Conservation (phyloP, 805 yeast species). For the Pichia pseudocactophila region DNA sequence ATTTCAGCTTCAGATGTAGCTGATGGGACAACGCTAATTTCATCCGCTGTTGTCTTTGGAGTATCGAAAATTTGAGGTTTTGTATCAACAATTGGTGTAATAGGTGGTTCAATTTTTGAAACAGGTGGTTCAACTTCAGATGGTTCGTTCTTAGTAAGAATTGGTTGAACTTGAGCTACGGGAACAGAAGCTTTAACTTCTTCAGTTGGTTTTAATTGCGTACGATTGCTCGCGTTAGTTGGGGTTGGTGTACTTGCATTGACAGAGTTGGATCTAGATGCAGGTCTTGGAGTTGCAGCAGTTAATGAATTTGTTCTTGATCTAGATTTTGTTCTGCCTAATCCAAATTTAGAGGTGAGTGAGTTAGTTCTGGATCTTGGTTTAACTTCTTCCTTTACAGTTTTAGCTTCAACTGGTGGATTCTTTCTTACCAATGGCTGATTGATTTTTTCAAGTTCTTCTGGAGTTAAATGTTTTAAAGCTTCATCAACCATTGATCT, state of each 20-base stretch:
- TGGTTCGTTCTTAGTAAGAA: too few relatives aligned
- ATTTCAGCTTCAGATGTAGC: constrained; percentile 8
- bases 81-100: neutral
- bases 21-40: constrained; percentile 2
- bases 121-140: too few relatives aligned
- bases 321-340: constrained; percentile 3
- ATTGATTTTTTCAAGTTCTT: constrained; percentile 23
- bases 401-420: constrained; percentile 20
- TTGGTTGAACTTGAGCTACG: too few relatives aligned
- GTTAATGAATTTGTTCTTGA: constrained; percentile 16
- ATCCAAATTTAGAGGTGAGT: constrained; percentile 5
- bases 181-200: constrained; percentile 10
- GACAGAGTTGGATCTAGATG: constrained; percentile 11
- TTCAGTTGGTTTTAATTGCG: constrained; percentile 1
- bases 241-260: constrained; percentile 20
- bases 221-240: constrained; percentile 8
- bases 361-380: constrained; percentile 26
- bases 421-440: constrained; percentile 22
- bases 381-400: constrained; percentile 33
- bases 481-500: constrained; percentile 28
- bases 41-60: neutral
- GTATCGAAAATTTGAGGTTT: neutral
- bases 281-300: too few relatives aligned
- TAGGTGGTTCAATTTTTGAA: neutral
- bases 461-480: constrained; percentile 20